phyloP scores from a whole-genome alignment of 768 basidiomycete species.

The Grammothele lineata region DNA sequence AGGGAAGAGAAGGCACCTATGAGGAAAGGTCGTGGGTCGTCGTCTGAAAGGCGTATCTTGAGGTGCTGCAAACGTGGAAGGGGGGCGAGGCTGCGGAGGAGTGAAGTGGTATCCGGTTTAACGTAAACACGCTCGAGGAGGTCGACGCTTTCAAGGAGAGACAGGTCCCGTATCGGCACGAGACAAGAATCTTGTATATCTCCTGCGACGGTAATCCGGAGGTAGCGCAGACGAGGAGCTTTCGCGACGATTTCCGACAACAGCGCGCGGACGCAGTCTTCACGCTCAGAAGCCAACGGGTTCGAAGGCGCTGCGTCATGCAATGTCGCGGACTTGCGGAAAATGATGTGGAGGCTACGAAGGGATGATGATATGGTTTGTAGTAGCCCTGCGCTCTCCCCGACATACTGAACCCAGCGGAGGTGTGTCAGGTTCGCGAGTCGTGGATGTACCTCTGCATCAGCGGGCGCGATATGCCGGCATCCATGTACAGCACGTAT shows the following conservation, averaged over 20 bases:
- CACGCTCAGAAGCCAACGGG: background rate
- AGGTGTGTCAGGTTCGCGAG: constrained; percentile 4
- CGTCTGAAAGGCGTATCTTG: background rate
- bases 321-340: background rate
- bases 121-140: background rate
- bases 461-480: background rate
- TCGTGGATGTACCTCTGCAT: background rate
- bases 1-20: constrained; percentile 5
- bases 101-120: background rate
- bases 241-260: background rate
- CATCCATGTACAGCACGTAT: constrained; percentile 5
- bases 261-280: constrained; percentile 2
- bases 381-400: background rate
- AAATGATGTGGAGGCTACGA: constrained; percentile 6
- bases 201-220: constrained; percentile 1
- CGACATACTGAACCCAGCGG: constrained; percentile 2
- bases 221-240: constrained; percentile 5
- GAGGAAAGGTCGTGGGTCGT: background rate
- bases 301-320: background rate
- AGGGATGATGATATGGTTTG: constrained; percentile 1
- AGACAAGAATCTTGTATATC: constrained; percentile 5
- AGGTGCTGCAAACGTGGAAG: constrained; percentile 3
- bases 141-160: constrained; percentile 3
- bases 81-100: background rate
- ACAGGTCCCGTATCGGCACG: background rate